These are phyloP conservation scores for Tanozyma kutaoensis DNA, from an alignment of 805 yeast species.

Conservation along the genomic window DNA sequence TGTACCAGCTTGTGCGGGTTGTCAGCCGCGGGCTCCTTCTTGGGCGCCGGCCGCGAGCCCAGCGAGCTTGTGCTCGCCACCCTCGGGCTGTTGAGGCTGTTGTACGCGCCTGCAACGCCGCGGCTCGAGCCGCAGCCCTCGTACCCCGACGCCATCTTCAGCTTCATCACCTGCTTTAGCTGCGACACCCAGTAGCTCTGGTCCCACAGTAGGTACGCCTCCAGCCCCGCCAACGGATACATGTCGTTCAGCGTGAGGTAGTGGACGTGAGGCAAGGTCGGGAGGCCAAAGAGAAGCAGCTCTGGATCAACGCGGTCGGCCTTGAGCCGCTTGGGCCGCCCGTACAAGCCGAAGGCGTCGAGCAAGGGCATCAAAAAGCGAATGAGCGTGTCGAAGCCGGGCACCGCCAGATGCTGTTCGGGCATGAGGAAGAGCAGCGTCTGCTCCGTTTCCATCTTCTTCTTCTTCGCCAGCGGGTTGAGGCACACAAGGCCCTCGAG, in stretches of 20 bases:
- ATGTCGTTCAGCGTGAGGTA: conserved; percentile 22
- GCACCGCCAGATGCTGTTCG: conserved; percentile 30
- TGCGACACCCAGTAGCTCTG: conserved; percentile 19
- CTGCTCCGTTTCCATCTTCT: conserved; percentile 20
- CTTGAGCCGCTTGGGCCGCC: conserved; percentile 29
- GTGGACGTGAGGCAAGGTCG: conserved; percentile 31
- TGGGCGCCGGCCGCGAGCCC: too few relatives aligned
- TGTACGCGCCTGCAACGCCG: neutral
- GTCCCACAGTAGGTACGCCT: conserved; percentile 23
- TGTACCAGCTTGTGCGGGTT: conserved; percentile 19
- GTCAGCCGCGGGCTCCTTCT: too few relatives aligned
- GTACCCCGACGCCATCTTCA: conserved; percentile 35
- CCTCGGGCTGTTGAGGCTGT: too few relatives aligned
- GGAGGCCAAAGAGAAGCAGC: conserved; percentile 29
- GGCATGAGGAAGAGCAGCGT: conserved; percentile 32
- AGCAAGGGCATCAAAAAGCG: conserved; percentile 26
- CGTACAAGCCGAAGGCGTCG: conserved; percentile 31
- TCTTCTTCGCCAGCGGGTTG: conserved; percentile 17
- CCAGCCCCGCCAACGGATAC: conserved; percentile 7
- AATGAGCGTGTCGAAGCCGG: conserved; percentile 36
- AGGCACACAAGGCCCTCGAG: conserved; percentile 62
- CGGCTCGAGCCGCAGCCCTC: conserved; percentile 50
- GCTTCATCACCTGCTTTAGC: conserved; percentile 16
- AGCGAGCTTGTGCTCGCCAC: too few relatives aligned
- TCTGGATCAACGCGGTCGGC: conserved; percentile 28